Evolutionary conservation across 1,139 yeast species (phyloP).

Genomic region (Arxiozyma bovina): DNA sequence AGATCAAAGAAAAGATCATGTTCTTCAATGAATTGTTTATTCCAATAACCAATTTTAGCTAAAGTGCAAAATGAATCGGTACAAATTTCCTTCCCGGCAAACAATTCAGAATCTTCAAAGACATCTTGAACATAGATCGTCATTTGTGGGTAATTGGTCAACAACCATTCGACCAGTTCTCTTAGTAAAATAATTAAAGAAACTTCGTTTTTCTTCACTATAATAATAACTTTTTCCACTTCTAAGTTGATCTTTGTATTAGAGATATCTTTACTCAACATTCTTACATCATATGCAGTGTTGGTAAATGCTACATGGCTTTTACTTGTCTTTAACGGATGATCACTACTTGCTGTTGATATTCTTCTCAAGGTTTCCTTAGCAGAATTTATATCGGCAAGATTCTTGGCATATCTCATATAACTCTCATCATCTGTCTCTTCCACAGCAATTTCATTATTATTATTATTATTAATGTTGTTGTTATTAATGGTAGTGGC

Average conservation of each 20-base stretch:
- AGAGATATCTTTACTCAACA: slow-evolving; percentile 65
- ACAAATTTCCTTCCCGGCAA: slow-evolving; percentile 40
- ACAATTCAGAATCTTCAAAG: slow-evolving; percentile 51
- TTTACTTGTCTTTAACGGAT: slow-evolving; percentile 24
- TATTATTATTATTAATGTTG: background rate
- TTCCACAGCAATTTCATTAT: slow-evolving; percentile 5
- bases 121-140: slow-evolving; percentile 67
- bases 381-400: slow-evolving; percentile 11
- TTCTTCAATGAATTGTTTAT: slow-evolving; percentile 43
- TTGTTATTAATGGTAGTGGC: background rate
- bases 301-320: slow-evolving; percentile 71
- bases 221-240: slow-evolving; percentile 61
- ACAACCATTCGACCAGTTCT: slow-evolving; percentile 70
- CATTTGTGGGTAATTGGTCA: slow-evolving; percentile 41
- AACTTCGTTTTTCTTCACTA: slow-evolving; percentile 82
- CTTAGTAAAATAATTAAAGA: slow-evolving; percentile 65
- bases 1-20: slow-evolving; percentile 55
- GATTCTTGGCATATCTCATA: slow-evolving; percentile 1
- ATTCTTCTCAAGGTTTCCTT: slow-evolving; percentile 18
- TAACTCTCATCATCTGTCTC: slow-evolving; percentile 10
- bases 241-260: slow-evolving; percentile 67
- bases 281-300: slow-evolving; percentile 79
- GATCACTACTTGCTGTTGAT: slow-evolving; percentile 12
- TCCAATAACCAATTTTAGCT: slow-evolving; percentile 59
- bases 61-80: slow-evolving; percentile 22